Evolutionary conservation across 2,329 filamentous ascomycete genomes (phyloP).

Genomic region (Chaetomiaceae sp.): DNA sequence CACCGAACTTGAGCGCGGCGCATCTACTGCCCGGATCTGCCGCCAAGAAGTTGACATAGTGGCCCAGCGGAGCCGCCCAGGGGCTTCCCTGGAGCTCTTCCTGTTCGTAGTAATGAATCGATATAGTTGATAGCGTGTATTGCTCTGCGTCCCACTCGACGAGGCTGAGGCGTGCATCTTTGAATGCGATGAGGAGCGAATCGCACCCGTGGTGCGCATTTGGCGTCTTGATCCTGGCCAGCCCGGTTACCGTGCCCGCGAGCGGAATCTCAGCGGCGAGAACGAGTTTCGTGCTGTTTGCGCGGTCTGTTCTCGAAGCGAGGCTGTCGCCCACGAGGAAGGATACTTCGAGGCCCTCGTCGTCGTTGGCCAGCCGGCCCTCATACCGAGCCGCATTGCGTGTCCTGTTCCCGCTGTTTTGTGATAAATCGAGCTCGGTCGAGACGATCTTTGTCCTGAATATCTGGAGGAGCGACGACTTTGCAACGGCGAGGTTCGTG

Average conservation of each 20-base stretch:
- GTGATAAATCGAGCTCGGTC: constrained; percentile 52
- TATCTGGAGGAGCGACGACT: constrained; percentile 88
- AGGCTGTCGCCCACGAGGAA: constrained; percentile 61
- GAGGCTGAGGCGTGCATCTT: constrained; percentile 88
- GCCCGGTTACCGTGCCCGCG: constrained; percentile 76
- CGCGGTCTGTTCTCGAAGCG: constrained; percentile 57
- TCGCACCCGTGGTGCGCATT: constrained; percentile 77
- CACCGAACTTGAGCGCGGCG: constrained; percentile 88
- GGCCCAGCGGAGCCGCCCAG: constrained; percentile 71
- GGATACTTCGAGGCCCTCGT: constrained; percentile 61
- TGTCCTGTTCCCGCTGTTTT: constrained; percentile 32
- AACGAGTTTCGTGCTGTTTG: constrained; percentile 70
- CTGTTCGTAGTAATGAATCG: constrained; percentile 97
- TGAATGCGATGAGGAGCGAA: constrained; percentile 75
- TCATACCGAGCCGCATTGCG: constrained; percentile 47
- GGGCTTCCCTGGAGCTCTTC: constrained; percentile 80
- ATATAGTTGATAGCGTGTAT: constrained; percentile 77
- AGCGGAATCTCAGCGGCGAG: constrained; percentile 81
- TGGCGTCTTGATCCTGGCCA: constrained; percentile 71
- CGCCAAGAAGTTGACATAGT: constrained; percentile 75
- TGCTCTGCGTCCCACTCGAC: constrained; percentile 88
- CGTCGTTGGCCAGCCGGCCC: constrained; percentile 50
- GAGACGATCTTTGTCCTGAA: constrained; percentile 69
- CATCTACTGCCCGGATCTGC: constrained; percentile 91
- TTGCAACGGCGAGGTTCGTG: constrained; percentile 85